Evolutionary conservation across 2,329 filamentous ascomycete genomes (phyloP), one percentile per base, ranked within the genome.

Genomic region (Aspergillus sp.): DNA sequence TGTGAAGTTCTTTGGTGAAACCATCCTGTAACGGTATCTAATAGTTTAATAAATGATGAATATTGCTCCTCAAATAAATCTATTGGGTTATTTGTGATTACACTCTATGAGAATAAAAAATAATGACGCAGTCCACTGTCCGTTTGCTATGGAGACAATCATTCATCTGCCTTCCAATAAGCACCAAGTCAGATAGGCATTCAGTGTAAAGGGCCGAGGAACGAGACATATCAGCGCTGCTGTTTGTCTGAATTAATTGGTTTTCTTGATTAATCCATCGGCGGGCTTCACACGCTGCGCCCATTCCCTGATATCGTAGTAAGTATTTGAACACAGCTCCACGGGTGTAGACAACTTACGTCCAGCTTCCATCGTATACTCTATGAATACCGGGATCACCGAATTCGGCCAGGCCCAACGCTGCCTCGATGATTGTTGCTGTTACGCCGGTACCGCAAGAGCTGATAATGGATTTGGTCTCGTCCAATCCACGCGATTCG

Each of bases 311-410:
- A 45, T 15, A 13, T 48, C 13, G 9, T 26, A n/a, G 22, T 38
- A 32, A 50, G 26, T 38, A 52, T 60, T 48, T 53, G 43, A 34
- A 18, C 48, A 38, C 8, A 12, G 26, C 36, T 8, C 5, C 2
- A 38, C 15, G 44, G 47, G 18, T 17, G 12, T 24, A 51, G 24
- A 32, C 42, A 39, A 88, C 90, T 86, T 81, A 96, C 84, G 95
- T 98, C 95, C 95, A 99, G 75, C 93, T 96, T 48, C 95, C 95
- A 73, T 99, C 95, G 69, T 99, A 99, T 20, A 99, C 81, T 70
- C 84, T 87, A 64, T 90, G 85, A 54, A 84, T 84, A 59, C 87
- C 83, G 0, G 83, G 76, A 4, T 84, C 79, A 2, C 89, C 90
- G 69, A 86, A 93, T 1, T 87, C 88, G 20, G 93, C 91, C 73